Evolutionary conservation across 208 protist genomes (phyloP), one percentile per base, ranked within the genome.

Genomic region (Acanthamoeba healyi): DNA sequence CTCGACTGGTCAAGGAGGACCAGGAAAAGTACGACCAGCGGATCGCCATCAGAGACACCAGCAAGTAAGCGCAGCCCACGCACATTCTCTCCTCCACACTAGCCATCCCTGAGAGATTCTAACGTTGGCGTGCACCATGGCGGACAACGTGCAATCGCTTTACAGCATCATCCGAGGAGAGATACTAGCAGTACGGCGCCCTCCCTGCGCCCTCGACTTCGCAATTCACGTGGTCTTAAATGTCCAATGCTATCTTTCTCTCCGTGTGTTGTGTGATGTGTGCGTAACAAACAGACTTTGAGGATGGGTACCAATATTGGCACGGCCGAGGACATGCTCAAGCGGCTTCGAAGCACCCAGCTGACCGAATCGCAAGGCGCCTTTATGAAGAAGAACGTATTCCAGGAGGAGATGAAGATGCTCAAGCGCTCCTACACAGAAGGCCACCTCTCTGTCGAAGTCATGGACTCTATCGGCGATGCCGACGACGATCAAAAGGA

Each of bases 381-480:
- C 5, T 91, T 72, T 38, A 72, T 91, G 49, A 91, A 91, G 42
- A 63, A 49, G 56, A 91, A 91, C 56, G n/a, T 91, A 10, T 91
- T 91, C 58, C 56, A 91, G 32, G 84, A 91, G 56, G 84, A 91
- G 58, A 91, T 91, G 84, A 42, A 46, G 40, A n/a, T 38, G 54
- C 58, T 91, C 38, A 91, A 91, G 58, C 56, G 58, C 15, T 72
- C 58, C 26, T 91, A 91, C 38, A 72, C 58, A 0, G 58, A 63
- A 38, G 84, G 84, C 22, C 84, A 54, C 56, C 58, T 91, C 34
- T 72, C 49, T 6, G 6, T 72, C 56, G 58, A 65, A 4, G 36
- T 72, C 54, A 72, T 91, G 56, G 17, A 26, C 19, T 17, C 84
- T 26, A 49, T 72, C 38, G n/a, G 51, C 22, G 56, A 91, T 3